A percentile compares a stretch with the other conserved stretches of the same genome.
phyloP scores from a whole-genome alignment of 2,329 filamentous ascomycete genomes.

The Diplocarpon rosae region DNA sequence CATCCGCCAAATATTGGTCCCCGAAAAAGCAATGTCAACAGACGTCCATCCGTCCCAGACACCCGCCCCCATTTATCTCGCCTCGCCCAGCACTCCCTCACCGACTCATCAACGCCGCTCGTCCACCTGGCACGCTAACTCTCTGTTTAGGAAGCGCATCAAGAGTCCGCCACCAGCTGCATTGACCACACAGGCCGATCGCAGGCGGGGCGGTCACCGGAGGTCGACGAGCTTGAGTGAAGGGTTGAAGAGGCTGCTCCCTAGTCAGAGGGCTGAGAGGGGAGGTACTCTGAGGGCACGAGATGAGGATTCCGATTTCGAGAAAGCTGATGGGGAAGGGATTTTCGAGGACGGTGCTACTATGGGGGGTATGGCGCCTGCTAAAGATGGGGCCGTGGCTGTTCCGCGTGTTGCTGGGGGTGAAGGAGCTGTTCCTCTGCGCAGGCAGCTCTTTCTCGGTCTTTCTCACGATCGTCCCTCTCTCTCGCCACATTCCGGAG shows the following conservation, averaged over 20 bases:
- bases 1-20: background rate
- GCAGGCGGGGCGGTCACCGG: background rate
- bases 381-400: background rate
- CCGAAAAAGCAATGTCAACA: constrained; percentile 3
- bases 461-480: no score
- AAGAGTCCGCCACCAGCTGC: constrained; percentile 3
- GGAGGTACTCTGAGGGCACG: background rate
- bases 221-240: constrained; percentile 1
- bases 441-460: no score
- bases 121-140: constrained; percentile 1
- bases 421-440: no score
- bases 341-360: background rate
- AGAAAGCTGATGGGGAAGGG: background rate
- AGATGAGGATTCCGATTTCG: background rate
- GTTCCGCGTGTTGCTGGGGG: no score
- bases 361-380: no score
- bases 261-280: constrained; percentile 2
- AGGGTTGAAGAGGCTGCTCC: background rate
- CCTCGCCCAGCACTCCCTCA: background rate
- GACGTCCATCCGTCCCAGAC: constrained; percentile 2
- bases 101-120: background rate
- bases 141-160: background rate
- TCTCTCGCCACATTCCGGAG: no score
- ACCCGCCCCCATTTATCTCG: background rate
- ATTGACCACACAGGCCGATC: background rate